Evolutionary conservation across 805 yeast species (phyloP).

Genomic region (Metschnikowia dekortorum): DNA sequence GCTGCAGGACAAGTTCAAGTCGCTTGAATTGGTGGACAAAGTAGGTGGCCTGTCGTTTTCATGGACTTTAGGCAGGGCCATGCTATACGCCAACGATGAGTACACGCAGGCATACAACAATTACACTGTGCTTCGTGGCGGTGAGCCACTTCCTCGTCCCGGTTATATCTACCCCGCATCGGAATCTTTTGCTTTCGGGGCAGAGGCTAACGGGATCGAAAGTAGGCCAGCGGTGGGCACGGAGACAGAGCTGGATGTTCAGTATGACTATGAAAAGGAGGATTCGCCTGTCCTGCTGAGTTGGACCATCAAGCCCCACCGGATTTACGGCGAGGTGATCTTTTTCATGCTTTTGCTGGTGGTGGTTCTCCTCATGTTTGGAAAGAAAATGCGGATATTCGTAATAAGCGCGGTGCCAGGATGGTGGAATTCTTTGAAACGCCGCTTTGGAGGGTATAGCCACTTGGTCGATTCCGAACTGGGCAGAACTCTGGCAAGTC

Average conservation of each 20-base stretch:
- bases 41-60: conserved; percentile 43
- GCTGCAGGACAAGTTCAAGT: conserved; percentile 20
- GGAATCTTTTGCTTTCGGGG: conserved; percentile 48
- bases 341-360: conserved; percentile 23
- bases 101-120: conserved; percentile 40
- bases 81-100: conserved; percentile 58
- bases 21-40: conserved; percentile 42
- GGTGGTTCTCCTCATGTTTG: conserved; percentile 31
- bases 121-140: conserved; percentile 13
- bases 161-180: conserved; percentile 50
- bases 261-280: conserved; percentile 29
- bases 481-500: background rate
- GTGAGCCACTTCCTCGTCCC: conserved; percentile 20
- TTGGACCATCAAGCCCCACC: conserved; percentile 42
- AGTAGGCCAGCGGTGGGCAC: conserved; percentile 40
- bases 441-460: background rate
- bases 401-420: background rate
- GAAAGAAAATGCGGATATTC: conserved; percentile 21
- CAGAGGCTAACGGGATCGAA: conserved; percentile 41
- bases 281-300: conserved; percentile 25
- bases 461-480: background rate
- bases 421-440: background rate
- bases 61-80: conserved; percentile 60
- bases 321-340: conserved; percentile 36
- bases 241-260: conserved; percentile 18